phyloP scores from a whole-genome alignment of 805 yeast species.

The Starmerella cellae region DNA sequence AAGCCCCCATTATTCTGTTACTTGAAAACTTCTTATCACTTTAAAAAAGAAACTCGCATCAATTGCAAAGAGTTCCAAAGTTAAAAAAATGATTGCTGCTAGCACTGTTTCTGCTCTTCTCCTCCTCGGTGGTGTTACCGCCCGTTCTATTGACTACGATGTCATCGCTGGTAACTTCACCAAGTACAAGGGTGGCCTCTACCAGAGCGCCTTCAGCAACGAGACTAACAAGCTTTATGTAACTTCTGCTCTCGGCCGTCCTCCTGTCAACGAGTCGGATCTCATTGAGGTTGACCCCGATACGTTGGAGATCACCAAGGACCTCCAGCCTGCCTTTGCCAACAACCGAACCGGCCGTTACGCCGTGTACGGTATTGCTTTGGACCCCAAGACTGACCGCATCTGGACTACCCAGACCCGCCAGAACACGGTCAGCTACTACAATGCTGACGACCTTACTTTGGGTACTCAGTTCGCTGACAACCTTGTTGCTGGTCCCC shows the following conservation, averaged over 20 bases:
- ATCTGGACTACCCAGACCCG: slow-evolving; percentile 15
- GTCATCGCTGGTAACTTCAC: not conserved
- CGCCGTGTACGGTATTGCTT: slow-evolving; percentile 12
- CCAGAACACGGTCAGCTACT: slow-evolving; percentile 7
- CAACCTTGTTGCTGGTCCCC: slow-evolving; percentile 1
- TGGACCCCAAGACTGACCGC: slow-evolving; percentile 4
- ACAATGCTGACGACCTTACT: slow-evolving; percentile 2
- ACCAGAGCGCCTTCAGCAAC: slow-evolving; percentile 7
- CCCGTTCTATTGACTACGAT: slow-evolving; percentile 1
- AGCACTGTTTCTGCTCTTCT: slow-evolving; percentile 1
- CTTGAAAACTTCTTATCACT: not conserved
- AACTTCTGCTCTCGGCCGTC: slow-evolving; percentile 11
- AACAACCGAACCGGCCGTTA: slow-evolving; percentile 1
- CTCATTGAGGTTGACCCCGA: slow-evolving; percentile 10
- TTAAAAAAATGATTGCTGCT: not conserved
- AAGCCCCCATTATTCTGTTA: no score
- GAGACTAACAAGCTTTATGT: slow-evolving; percentile 6
- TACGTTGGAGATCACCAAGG: slow-evolving; percentile 2
- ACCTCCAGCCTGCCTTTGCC: not conserved
- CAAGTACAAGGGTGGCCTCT: slow-evolving; percentile 9
- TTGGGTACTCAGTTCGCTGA: slow-evolving; percentile 3
- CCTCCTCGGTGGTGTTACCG: not conserved
- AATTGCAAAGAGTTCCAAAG: not conserved
- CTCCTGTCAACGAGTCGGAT: slow-evolving; percentile 9
- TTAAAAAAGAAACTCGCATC: not conserved